These are phyloP conservation scores for Monosporascus sp. DNA, from an alignment of 2,329 filamentous ascomycete species.

Conservation along the genomic window DNA sequence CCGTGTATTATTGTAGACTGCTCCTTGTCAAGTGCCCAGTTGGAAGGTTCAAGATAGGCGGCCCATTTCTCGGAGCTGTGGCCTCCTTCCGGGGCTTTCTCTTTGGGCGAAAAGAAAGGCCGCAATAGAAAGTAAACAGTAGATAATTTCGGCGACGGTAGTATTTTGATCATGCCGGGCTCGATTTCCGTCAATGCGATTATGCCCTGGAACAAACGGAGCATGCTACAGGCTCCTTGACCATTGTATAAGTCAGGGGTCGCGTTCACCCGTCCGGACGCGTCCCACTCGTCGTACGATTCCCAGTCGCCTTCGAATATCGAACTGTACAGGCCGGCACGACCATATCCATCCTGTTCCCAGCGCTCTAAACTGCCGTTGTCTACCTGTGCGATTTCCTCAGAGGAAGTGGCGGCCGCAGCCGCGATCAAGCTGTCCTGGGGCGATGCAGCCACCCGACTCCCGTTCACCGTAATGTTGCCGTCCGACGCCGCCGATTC, in stretches of 20 bases:
- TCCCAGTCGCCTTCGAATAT: conserved; percentile 53
- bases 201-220: conserved; percentile 55
- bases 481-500: conserved; percentile 45
- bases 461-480: conserved; percentile 25
- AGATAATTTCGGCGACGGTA: conserved; percentile 43
- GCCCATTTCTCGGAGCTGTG: conserved; percentile 36
- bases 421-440: conserved; percentile 26
- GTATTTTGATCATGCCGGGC: conserved; percentile 41
- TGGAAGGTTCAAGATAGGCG: conserved; percentile 39
- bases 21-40: conserved; percentile 40
- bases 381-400: conserved; percentile 62
- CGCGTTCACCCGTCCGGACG: conserved; percentile 45
- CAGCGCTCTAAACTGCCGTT: conserved; percentile 68
- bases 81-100: conserved; percentile 31
- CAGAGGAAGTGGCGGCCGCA: conserved; percentile 34
- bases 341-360: conserved; percentile 63
- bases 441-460: conserved; percentile 17
- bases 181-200: conserved; percentile 48
- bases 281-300: conserved; percentile 51
- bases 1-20: conserved; percentile 53
- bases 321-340: conserved; percentile 48
- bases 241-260: conserved; percentile 54
- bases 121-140: conserved; percentile 44
- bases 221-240: conserved; percentile 51
- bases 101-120: conserved; percentile 47